Evolutionary conservation across 768 basidiomycete species (phyloP).

Genomic region (Dacryopinax primogenitus): DNA sequence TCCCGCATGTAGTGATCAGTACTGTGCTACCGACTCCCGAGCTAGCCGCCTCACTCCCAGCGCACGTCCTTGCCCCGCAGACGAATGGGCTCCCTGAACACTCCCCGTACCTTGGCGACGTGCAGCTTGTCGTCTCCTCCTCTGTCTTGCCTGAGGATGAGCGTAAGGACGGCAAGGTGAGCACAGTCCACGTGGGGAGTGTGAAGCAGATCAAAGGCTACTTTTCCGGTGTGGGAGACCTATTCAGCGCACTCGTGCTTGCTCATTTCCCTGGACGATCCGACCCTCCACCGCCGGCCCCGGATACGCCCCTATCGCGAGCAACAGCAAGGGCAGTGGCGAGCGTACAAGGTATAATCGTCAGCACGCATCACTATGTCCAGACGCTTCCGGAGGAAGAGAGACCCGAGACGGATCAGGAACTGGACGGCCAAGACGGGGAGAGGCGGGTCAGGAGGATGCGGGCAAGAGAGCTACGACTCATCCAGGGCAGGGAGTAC

Average conservation of each 20-base stretch:
- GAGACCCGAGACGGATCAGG: conserved; percentile 56
- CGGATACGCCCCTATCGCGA: conserved; percentile 36
- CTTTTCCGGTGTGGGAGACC: conserved; percentile 92
- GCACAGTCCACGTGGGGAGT: conserved; percentile 50
- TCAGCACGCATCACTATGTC: conserved; percentile 46
- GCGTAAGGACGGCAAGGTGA: conserved; percentile 20
- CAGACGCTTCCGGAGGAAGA: conserved; percentile 47
- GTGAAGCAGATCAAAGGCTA: conserved; percentile 78
- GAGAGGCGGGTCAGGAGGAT: conserved; percentile 58
- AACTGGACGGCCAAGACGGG: conserved; percentile 52
- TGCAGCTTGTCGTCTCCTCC: conserved; percentile 61
- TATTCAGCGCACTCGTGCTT: conserved; percentile 84
- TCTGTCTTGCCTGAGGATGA: conserved; percentile 28
- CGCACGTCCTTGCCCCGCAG: conserved; percentile 38
- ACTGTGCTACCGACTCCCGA: conserved; percentile 54
- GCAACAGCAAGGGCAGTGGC: conserved; percentile 58
- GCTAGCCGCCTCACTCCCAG: conserved; percentile 41
- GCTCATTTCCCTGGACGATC: conserved; percentile 44
- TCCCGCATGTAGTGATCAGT: conserved; percentile 83
- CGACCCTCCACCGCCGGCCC: conserved; percentile 12
- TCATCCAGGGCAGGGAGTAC: conserved; percentile 65
- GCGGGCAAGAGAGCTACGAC: conserved; percentile 70
- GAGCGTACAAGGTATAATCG: conserved; percentile 62
- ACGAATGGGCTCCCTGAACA: conserved; percentile 11
- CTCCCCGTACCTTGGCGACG: conserved; percentile 23